Percentiles rank a stretch among this genome's conserved stretches.
Evolutionary conservation across 2,329 filamentous ascomycete genomes (phyloP).

Genomic region (Phoma herbarum): DNA sequence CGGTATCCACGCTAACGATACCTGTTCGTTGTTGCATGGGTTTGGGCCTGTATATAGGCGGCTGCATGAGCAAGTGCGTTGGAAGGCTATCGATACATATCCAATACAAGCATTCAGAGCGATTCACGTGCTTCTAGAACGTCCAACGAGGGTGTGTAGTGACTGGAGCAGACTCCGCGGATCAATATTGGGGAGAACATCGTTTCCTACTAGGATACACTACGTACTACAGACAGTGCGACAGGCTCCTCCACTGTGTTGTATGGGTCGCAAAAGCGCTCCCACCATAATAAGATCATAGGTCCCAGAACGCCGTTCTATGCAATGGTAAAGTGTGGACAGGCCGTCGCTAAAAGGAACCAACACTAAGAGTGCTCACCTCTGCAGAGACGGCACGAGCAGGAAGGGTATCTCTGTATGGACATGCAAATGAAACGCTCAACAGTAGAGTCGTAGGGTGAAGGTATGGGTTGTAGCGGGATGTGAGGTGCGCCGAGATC

Average conservation of each 20-base stretch:
- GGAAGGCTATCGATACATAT: not conserved
- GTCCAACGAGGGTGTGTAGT: not conserved
- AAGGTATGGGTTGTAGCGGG: not conserved
- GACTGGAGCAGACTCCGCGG: not conserved
- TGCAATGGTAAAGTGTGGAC: conserved; percentile 26
- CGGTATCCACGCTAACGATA: not conserved
- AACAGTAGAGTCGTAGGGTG: conserved; percentile 3
- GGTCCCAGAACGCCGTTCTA: conserved; percentile 31
- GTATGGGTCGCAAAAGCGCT: conserved; percentile 11
- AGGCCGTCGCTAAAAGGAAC: conserved; percentile 18
- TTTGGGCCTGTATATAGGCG: conserved; percentile 12
- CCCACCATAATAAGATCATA: conserved; percentile 6
- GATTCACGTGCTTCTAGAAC: not conserved
- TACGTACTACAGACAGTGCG: conserved; percentile 19
- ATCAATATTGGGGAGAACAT: not conserved
- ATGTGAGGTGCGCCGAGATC: not conserved
- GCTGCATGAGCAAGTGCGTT: conserved; percentile 18
- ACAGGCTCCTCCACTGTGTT: not conserved
- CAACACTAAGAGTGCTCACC: conserved; percentile 15
- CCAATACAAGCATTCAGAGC: not conserved
- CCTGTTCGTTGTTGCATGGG: conserved; percentile 2
- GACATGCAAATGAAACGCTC: conserved; percentile 40
- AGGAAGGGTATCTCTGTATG: conserved; percentile 43
- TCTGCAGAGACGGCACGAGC: conserved; percentile 14
- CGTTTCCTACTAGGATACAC: conserved; percentile 16